phyloP scores from a whole-genome alignment of 495 filamentous ascomycete genomes.

The Xylaria venustula region DNA sequence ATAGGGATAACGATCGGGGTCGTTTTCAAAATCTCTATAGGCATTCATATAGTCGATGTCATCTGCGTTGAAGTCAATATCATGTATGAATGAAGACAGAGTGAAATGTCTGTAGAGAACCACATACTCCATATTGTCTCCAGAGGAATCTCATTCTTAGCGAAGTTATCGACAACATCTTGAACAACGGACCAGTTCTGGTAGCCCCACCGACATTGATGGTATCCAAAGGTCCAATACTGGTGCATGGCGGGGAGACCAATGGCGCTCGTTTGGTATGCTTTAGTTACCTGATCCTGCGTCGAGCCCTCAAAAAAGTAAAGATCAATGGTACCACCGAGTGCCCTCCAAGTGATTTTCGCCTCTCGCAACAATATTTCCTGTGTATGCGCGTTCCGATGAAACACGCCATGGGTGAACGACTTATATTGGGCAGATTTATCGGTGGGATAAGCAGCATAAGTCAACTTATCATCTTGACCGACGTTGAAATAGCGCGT shows the following conservation, averaged over 20 bases:
- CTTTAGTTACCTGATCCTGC: conserved; percentile 65
- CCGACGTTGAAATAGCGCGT: conserved; percentile 65
- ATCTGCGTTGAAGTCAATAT: conserved; percentile 60
- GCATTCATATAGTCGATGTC: conserved; percentile 82
- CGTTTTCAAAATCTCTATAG: conserved; percentile 71
- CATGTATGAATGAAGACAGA: not conserved
- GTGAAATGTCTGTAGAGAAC: not conserved
- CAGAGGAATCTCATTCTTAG: conserved; percentile 67
- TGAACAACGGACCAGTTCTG: conserved; percentile 70
- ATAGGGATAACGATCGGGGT: conserved; percentile 64
- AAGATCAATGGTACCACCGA: conserved; percentile 79
- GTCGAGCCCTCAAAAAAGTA: conserved; percentile 77
- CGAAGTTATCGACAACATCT: conserved; percentile 77
- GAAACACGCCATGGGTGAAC: conserved; percentile 79
- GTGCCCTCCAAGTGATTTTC: conserved; percentile 74
- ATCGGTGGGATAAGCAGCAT: conserved; percentile 54
- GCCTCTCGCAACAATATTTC: conserved; percentile 65
- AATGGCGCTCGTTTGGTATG: conserved; percentile 68
- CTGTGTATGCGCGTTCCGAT: conserved; percentile 76
- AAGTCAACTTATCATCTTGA: conserved; percentile 46
- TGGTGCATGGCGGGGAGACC: conserved; percentile 80
- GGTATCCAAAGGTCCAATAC: conserved; percentile 85
- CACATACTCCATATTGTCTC: conserved; percentile 70
- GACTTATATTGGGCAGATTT: conserved; percentile 56
- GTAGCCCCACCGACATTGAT: conserved; percentile 85